Percentiles rank a stretch among this genome's conserved stretches.
Conservation (phyloP, 257 asterid species). For the Oldenlandia corymbosa region DNA sequence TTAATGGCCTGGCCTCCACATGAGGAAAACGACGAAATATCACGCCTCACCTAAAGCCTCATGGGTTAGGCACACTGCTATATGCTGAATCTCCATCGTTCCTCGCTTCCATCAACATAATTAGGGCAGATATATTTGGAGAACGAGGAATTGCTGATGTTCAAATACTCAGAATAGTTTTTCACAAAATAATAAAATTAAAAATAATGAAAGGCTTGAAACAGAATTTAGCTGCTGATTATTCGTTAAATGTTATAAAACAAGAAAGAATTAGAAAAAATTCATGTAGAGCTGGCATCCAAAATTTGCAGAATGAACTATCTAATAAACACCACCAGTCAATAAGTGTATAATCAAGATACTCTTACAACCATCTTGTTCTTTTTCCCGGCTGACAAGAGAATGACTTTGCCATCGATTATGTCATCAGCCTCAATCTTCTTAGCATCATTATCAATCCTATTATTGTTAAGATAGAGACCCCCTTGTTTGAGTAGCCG, state of each 20-base stretch:
- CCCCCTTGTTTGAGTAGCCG: slow-evolving; percentile 93
- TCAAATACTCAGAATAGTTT: no score
- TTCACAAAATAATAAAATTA: background rate
- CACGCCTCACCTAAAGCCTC: background rate
- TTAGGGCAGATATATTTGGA: background rate
- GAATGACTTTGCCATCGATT: slow-evolving; percentile 67
- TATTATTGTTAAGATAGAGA: slow-evolving; percentile 66
- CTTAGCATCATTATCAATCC: slow-evolving; percentile 72
- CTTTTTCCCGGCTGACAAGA: slow-evolving; percentile 93
- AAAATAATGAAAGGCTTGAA: background rate
- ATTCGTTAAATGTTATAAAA: background rate
- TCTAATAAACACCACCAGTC: background rate
- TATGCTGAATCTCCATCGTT: background rate
- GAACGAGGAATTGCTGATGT: background rate
- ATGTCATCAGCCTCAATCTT: slow-evolving; percentile 71
- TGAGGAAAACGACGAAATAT: background rate
- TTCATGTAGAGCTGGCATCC: background rate
- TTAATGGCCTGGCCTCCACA: background rate
- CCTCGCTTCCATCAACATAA: background rate
- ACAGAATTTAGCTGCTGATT: background rate
- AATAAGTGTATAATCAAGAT: slow-evolving; percentile 24
- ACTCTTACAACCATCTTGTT: slow-evolving; percentile 84
- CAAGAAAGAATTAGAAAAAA: background rate
- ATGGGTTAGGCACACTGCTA: background rate
- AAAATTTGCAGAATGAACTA: background rate